phyloP scores from a whole-genome alignment of 805 yeast genomes.

The Candida maris region DNA sequence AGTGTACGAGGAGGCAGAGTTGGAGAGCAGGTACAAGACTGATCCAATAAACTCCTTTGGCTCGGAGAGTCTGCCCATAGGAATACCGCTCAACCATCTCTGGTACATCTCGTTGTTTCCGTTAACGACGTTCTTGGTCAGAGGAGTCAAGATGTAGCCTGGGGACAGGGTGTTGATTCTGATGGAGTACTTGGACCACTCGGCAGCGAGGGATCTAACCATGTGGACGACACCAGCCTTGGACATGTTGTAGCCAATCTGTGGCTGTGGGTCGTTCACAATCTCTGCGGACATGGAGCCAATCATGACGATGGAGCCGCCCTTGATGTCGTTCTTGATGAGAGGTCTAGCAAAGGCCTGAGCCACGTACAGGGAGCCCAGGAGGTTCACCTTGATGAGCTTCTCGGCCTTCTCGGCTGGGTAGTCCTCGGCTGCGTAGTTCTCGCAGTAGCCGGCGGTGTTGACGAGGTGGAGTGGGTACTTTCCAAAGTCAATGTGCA shows the following conservation, averaged over 20 bases:
- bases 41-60: slow-evolving; percentile 81
- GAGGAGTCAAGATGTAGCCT: slow-evolving; percentile 76
- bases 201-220: slow-evolving; percentile 71
- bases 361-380: slow-evolving; percentile 74
- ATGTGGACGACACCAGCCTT: slow-evolving; percentile 84
- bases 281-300: slow-evolving; percentile 81
- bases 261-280: slow-evolving; percentile 78
- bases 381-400: slow-evolving; percentile 64
- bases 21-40: slow-evolving; percentile 67
- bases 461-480: slow-evolving; percentile 65
- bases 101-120: slow-evolving; percentile 59
- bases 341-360: slow-evolving; percentile 69
- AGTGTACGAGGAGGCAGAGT: slow-evolving; percentile 69
- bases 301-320: slow-evolving; percentile 62
- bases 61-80: slow-evolving; percentile 80
- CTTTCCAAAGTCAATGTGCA: slow-evolving; percentile 53
- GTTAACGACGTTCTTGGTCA: slow-evolving; percentile 66
- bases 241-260: slow-evolving; percentile 77
- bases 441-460: slow-evolving; percentile 85
- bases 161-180: slow-evolving; percentile 78
- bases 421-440: slow-evolving; percentile 72
- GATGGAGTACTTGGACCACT: slow-evolving; percentile 75
- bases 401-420: slow-evolving; percentile 68
- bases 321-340: slow-evolving; percentile 47
- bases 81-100: slow-evolving; percentile 68